A percentile compares a stretch with the other conserved stretches of the same genome.
These are phyloP conservation scores for Bryoglossum gracile DNA, from an alignment of 495 filamentous ascomycete species.

Conservation along the genomic window DNA sequence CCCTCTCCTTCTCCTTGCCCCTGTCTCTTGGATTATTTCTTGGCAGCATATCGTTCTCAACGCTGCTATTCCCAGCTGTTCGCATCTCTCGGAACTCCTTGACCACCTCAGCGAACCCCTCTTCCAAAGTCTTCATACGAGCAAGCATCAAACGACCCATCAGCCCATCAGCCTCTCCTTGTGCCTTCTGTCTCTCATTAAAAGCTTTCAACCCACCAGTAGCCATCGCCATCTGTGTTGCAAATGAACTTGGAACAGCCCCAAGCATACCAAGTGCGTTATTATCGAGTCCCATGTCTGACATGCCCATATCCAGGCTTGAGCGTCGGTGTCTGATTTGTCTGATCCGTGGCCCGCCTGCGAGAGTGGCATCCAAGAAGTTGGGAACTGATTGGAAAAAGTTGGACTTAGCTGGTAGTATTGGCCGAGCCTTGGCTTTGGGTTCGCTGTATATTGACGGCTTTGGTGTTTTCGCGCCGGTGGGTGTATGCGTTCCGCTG, in stretches of 20 bases:
- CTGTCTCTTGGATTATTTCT: constrained; percentile 21
- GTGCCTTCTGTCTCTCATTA: constrained; percentile 23
- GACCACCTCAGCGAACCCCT: constrained; percentile 74
- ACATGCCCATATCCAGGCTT: constrained; percentile 55
- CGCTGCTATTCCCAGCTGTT: constrained; percentile 20
- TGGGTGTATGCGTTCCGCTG: constrained; percentile 35
- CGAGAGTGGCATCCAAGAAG: constrained; percentile 19
- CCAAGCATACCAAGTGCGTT: constrained; percentile 50
- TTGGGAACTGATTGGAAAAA: constrained; percentile 48
- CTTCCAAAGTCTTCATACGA: constrained; percentile 85
- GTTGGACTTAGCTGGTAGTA: constrained; percentile 43
- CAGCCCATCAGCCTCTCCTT: constrained; percentile 51
- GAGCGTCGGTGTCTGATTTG: constrained; percentile 33
- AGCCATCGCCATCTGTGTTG: constrained; percentile 70
- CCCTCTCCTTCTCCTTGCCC: constrained; percentile 23
- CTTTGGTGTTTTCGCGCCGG: constrained; percentile 43
- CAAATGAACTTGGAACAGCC: constrained; percentile 65
- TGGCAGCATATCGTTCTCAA: constrained; percentile 16
- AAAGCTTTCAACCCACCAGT: constrained; percentile 40
- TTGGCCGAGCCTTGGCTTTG: constrained; percentile 39
- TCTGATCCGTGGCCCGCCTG: background rate
- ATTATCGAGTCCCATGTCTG: constrained; percentile 52
- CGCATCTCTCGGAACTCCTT: constrained; percentile 70
- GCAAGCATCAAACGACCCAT: constrained; percentile 82
- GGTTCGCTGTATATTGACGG: constrained; percentile 32